A percentile compares a stretch with the other conserved stretches of the same genome.
phyloP scores from a whole-genome alignment of 75 land plant species.

The Pinus taeda region DNA sequence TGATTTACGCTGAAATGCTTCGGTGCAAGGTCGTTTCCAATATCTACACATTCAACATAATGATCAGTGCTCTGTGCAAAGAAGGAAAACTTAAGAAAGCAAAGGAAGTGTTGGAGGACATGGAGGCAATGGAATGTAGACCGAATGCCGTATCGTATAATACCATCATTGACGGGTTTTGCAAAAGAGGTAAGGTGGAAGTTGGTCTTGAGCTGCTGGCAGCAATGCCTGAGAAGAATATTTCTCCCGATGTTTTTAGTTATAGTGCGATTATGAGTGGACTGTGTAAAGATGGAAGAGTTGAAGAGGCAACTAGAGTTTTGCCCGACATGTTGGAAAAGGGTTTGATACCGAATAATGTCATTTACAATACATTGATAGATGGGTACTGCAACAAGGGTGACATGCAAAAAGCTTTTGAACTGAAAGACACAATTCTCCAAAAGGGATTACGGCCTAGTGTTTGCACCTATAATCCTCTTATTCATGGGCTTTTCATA shows the following conservation, averaged over 20 bases:
- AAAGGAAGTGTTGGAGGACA: constrained; percentile 25
- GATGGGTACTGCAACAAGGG: constrained; percentile 55
- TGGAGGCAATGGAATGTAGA: constrained; percentile 36
- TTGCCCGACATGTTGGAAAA: constrained; percentile 32
- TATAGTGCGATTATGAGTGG: constrained; percentile 61
- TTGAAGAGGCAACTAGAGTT: constrained; percentile 43
- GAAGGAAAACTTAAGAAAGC: constrained; percentile 60
- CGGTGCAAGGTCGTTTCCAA: constrained; percentile 29
- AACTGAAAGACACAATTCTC: constrained; percentile 35
- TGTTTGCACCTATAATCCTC: constrained; percentile 54
- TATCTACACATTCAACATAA: constrained; percentile 40
- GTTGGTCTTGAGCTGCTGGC: constrained; percentile 19
- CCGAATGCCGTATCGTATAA: constrained; percentile 50
- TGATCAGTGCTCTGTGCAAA: constrained; percentile 49
- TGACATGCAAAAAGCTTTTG: constrained; percentile 20
- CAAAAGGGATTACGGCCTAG: constrained; percentile 41
- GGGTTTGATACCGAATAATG: constrained; percentile 35
- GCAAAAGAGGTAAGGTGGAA: constrained; percentile 28
- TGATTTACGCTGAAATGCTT: constrained; percentile 59
- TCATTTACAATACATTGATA: constrained; percentile 47
- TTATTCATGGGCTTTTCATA: constrained; percentile 58
- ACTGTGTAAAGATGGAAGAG: constrained; percentile 37
- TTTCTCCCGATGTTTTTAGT: constrained; percentile 47
- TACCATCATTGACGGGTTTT: constrained; percentile 45
- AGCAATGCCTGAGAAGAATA: constrained; percentile 30